These are phyloP conservation scores for Botryococcus braunii DNA, from an alignment of 163 green algal genomes.

Conservation along the genomic window DNA sequence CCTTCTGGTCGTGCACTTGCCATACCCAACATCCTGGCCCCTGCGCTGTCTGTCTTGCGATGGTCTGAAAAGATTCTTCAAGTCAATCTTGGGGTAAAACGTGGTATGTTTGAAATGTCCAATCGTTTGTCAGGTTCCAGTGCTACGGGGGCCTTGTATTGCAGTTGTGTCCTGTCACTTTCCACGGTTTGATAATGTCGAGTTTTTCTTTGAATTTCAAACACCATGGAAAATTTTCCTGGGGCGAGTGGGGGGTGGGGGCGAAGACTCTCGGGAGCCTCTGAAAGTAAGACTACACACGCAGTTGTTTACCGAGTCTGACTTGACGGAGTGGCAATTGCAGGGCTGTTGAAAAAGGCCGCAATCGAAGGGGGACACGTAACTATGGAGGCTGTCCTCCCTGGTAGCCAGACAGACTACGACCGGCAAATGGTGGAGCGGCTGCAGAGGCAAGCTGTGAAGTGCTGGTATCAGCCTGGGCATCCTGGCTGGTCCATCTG, in stretches of 20 bases:
- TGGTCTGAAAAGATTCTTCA: no score
- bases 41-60: no score
- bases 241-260: no score
- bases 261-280: neutral
- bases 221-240: neutral
- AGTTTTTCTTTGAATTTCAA: neutral
- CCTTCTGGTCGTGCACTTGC: no score
- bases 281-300: neutral
- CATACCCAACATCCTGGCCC: no score
- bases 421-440: slow-evolving; percentile 1
- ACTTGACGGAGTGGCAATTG: neutral
- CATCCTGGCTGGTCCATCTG: slow-evolving; percentile 25
- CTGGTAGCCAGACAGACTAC: neutral
- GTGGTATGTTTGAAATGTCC: no score
- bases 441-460: slow-evolving; percentile 10
- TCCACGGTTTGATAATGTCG: neutral
- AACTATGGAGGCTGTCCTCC: slow-evolving; percentile 7
- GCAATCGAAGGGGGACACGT: neutral
- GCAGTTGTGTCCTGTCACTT: neutral
- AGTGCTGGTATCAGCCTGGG: slow-evolving; percentile 15
- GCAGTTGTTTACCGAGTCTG: neutral
- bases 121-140: no score
- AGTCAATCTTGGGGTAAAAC: no score
- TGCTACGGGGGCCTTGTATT: neutral
- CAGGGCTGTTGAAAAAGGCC: slow-evolving; percentile 9